Evolutionary conservation across 345 rosid species (phyloP).

Genomic region (Aquilaria sinensis): DNA sequence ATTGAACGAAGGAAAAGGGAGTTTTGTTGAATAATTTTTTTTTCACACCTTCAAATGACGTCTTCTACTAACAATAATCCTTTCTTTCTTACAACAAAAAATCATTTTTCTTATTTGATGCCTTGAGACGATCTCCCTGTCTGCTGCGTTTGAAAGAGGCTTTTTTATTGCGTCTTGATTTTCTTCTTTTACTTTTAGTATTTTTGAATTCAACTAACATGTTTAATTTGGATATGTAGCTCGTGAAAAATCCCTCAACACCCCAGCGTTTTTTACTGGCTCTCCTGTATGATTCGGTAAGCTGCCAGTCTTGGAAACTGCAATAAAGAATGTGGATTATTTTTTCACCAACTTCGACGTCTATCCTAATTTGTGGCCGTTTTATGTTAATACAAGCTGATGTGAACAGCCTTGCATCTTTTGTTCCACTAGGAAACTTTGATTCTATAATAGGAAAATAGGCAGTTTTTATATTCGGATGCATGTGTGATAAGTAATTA

Average conservation of each 20-base stretch:
- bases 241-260: constrained; percentile 83
- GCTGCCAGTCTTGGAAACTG: constrained; percentile 8
- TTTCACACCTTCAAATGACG: no score
- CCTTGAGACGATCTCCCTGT: no score
- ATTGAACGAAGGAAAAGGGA: no score
- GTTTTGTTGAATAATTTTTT: no score
- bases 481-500: no score
- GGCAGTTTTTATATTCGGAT: no score
- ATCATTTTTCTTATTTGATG: no score
- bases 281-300: constrained; percentile 83
- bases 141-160: no score
- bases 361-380: background rate
- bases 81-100: no score
- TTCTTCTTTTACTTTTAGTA: background rate
- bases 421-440: background rate
- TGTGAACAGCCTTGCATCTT: background rate
- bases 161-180: no score
- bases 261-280: constrained; percentile 94
- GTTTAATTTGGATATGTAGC: constrained; percentile 42
- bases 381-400: background rate
- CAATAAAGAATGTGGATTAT: background rate
- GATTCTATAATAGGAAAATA: background rate
- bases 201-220: background rate
- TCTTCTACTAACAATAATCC: no score
- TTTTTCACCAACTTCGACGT: background rate